These are phyloP conservation scores for Trichoderma harzianum DNA, from an alignment of 2,329 filamentous ascomycete genomes.

Conservation along the genomic window DNA sequence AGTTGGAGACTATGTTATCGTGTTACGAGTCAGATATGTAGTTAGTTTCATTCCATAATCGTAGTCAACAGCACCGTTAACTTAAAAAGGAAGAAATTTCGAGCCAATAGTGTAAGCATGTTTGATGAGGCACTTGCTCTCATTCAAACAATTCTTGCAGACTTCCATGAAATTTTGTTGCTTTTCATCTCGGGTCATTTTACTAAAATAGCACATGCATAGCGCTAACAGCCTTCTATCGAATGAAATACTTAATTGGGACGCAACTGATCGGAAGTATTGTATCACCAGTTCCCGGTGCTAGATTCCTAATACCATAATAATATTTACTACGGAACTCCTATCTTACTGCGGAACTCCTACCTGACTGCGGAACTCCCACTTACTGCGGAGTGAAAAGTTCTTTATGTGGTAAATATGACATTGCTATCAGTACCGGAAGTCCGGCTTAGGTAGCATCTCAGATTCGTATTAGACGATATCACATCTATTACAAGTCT, in stretches of 20 bases:
- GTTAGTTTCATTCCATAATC: background rate
- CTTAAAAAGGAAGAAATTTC: background rate
- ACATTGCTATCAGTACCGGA: background rate
- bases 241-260: background rate
- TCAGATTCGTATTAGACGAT: background rate
- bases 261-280: background rate
- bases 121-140: background rate
- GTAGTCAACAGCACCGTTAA: background rate
- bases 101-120: background rate
- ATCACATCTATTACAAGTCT: no score
- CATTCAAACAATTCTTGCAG: no score
- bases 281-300: background rate
- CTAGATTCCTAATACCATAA: background rate
- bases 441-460: background rate
- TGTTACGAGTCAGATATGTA: background rate
- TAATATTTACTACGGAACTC: background rate
- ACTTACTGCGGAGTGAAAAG: background rate
- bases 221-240: background rate
- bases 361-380: no score
- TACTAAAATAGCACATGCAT: background rate
- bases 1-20: background rate
- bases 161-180: background rate
- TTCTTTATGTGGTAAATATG: background rate
- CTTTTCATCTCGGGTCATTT: background rate
- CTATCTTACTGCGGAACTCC: background rate